Evolutionary conservation across 768 basidiomycete genomes (phyloP), one percentile per base, ranked within the genome.

Genomic region (Serendipita indica): DNA sequence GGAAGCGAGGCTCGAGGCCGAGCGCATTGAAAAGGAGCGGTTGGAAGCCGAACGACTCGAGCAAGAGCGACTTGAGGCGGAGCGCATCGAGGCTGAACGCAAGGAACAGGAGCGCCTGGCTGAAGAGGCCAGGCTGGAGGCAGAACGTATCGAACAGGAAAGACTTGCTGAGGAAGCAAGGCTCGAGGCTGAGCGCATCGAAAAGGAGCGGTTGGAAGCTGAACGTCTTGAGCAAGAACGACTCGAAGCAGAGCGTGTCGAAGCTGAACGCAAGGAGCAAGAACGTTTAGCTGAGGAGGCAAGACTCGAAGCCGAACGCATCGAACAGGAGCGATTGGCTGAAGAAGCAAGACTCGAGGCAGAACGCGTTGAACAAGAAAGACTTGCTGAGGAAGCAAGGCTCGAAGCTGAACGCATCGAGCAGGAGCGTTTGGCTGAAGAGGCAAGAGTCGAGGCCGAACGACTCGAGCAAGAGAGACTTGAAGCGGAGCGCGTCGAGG

Each of bases 181-280:
- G 10, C 35, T 37, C 35, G 35, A 37, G 10, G 35, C 35, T 37
- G 49, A 54, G n/a, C 3, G 2, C 7, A 16, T 54, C 22, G 49
- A 54, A n/a, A 54, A 54, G 30, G 49, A 54, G n/a, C 49, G 49
- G 7, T n/a, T 54, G 3, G 49, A 54, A 30, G 49, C 49, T 27
- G 49, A 54, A 54, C n/a, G 32, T 7, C 16, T 30, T 1, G 49
- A 54, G 49, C 41, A 43, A 25, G 41, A 43, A 25, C 41, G 41
- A 6, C 16, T 43, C 18, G 41, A 43, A 25, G 41, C 41, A n/a
- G n/a, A 54, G n/a, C 49, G 49, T n/a, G n/a, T 54, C 22, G 49
- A 54, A n/a, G 7, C 18, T 7, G 41, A 43, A 25, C 6, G n/a
- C 18, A 6, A 7, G 18, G 7, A 43, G n/a, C 41, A 43, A 43